Base-by-base conservation (phyloP, 768 basidiomycete genomes). In the Aureoboletus auriporus region DNA sequence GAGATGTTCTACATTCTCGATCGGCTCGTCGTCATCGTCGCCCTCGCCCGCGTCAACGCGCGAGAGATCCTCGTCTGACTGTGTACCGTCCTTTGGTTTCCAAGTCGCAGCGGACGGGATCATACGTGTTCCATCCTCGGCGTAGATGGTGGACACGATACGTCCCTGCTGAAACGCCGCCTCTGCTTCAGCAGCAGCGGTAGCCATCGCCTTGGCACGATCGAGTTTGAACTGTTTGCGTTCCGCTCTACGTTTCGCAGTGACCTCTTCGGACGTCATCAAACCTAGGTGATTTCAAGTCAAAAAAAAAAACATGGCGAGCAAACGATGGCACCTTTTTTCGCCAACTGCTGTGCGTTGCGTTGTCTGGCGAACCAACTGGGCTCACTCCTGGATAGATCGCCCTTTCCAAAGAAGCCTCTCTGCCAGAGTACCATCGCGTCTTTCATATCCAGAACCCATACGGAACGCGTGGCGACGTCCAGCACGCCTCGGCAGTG, bases 381-480 rank as follows among this genome's bases (percentile, higher is more conserved):
- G 8, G 95, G 94, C 66, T 99, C 96, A 66, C 93, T 96, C 49
- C 96, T 70, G 35, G 91, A 94, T 44, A 99, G 72, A 62, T 89
- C 88, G 1, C 96, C 96, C 67, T 99, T 99, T 20, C 96, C 96
- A 65, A 98, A 99, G 71, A 98, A 97, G 0, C 96, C 96, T 51
- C 88, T 71, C 39, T 80, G 73, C 89, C 96, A 99, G 33, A 98
- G 75, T 5, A 84, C 69, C 54, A 74, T 74, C 38, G 82, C 81
- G 62, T 93, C 82, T 20, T 68, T 74, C 26, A 72, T 66, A 49
- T 83, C 76, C 0, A 77, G 71, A 3, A 98, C 76, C 93, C 93
- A 96, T 8, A 97, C 88, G 0, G 89, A 90, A n/a, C 83, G 82
- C 13, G 93, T 93, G 2, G 76, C 60, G 6, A 77, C 68, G 62